phyloP scores from a whole-genome alignment of 2,329 filamentous ascomycete genomes.

The Fusarium penzigii region DNA sequence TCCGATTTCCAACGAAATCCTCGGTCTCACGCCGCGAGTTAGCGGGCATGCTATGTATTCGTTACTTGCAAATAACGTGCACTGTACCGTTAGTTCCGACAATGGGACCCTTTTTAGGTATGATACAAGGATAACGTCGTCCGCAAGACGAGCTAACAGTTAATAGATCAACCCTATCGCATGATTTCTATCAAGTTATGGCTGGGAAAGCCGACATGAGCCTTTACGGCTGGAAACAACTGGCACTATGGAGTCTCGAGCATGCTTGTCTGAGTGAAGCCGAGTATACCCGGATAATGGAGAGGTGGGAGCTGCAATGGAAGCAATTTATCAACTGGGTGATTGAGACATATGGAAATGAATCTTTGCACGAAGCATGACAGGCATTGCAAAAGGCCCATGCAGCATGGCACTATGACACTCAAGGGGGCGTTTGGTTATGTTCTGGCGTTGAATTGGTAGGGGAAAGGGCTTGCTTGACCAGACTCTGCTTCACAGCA shows the following conservation, averaged over 20 bases:
- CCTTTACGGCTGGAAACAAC: slow-evolving; percentile 71
- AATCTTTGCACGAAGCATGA: slow-evolving; percentile 4
- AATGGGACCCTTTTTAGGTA: slow-evolving; percentile 74
- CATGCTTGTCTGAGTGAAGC: slow-evolving; percentile 54
- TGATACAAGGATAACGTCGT: slow-evolving; percentile 14
- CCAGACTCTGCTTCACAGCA: too few relatives aligned
- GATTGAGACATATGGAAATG: slow-evolving; percentile 41
- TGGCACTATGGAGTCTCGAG: slow-evolving; percentile 62
- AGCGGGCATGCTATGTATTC: slow-evolving; percentile 68
- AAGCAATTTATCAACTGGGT: slow-evolving; percentile 56
- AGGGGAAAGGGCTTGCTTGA: too few relatives aligned
- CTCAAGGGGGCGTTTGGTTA: too few relatives aligned
- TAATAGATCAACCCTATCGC: slow-evolving; percentile 65
- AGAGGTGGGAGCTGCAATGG: slow-evolving; percentile 59
- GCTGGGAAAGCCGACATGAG: slow-evolving; percentile 67
- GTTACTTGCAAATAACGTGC: slow-evolving; percentile 70
- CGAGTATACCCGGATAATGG: slow-evolving; percentile 39
- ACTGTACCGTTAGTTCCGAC: slow-evolving; percentile 74
- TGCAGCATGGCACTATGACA: neutral
- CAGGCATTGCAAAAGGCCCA: neutral
- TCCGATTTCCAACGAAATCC: slow-evolving; percentile 75
- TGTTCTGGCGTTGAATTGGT: too few relatives aligned
- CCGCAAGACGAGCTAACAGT: neutral
- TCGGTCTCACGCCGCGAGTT: slow-evolving; percentile 67
- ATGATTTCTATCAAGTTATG: slow-evolving; percentile 78